Evolutionary conservation across 1,139 yeast species (phyloP), one percentile per base, ranked within the genome.

Genomic region (Kurtzmaniella quercitrusa): DNA sequence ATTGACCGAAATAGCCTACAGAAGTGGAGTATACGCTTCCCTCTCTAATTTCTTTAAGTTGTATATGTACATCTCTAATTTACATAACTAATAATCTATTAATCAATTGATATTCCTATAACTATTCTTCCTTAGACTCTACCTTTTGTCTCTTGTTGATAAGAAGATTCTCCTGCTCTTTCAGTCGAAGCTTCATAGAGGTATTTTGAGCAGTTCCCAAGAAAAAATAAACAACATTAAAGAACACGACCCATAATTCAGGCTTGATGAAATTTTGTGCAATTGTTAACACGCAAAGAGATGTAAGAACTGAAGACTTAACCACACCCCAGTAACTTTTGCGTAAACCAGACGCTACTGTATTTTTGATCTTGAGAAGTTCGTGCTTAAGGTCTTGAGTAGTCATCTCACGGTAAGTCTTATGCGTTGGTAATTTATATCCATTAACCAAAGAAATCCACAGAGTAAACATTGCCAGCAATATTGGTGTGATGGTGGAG

Each of bases 161-260:
- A 26, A 26, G 30, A 9, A 26, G 16, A 14, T 41, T 39, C 16
- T 45, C 45, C 43, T 51, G 46, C 46, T 56, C 60, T 36, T 63
- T 67, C 53, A 64, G 56, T 67, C 84, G 84, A 56, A 84, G 68
- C 54, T 76, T 68, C 17, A 34, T 34, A 14, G 20, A 17, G 38
- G 84, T 77, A 61, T 88, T 88, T 61, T 88, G 93, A 52, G 78
- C 78, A 3, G 95, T 87, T 15, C 93, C 89, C 49, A 88, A 66
- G 33, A 84, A 59, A 55, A 88, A 88, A 53, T 82, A 86, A 36
- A 88, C 82, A 47, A 84, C 57, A 48, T 82, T 82, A 67, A 87
- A 87, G 65, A 86, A 86, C 2, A 88, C 88, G 7, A 87, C 88
- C 96, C 96, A 88, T 39, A 84, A 74, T 50, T 83, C 82, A 12